These are phyloP conservation scores for Psilocybe tampanensis DNA, from an alignment of 768 basidiomycete species.

Conservation along the genomic window DNA sequence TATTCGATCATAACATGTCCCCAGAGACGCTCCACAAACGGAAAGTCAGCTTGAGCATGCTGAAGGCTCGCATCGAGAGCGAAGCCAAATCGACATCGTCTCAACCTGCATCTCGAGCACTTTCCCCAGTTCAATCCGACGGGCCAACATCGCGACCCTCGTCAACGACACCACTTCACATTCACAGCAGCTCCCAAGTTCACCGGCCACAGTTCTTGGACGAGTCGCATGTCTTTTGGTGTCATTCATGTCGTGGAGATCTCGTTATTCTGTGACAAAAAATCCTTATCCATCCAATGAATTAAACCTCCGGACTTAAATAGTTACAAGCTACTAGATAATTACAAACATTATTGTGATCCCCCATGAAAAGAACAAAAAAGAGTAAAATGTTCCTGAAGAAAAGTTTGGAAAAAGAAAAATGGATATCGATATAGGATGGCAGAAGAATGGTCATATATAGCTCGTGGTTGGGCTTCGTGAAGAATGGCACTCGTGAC, in stretches of 20 bases:
- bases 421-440: not conserved
- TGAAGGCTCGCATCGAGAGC: conserved; percentile 88
- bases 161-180: conserved; percentile 24
- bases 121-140: conserved; percentile 55
- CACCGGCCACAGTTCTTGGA: conserved; percentile 79
- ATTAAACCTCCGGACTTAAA: not conserved
- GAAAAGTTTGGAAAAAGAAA: not conserved
- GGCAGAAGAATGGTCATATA: not conserved
- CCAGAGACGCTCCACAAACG: conserved; percentile 82
- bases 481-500: not conserved
- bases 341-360: conserved; percentile 6
- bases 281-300: too few relatives aligned
- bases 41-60: conserved; percentile 83
- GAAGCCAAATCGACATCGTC: conserved; percentile 48
- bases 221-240: conserved; percentile 91
- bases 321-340: conserved; percentile 13
- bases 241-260: conserved; percentile 80
- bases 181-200: conserved; percentile 22
- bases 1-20: conserved; percentile 70
- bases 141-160: conserved; percentile 6
- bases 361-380: too few relatives aligned
- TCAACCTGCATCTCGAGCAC: conserved; percentile 51
- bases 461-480: conserved; percentile 6
- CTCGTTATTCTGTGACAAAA: conserved; percentile 65
- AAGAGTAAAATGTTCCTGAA: not conserved